A percentile compares a stretch with the other conserved stretches of the same genome.
phyloP scores from a whole-genome alignment of 2,329 filamentous ascomycete genomes.

The Aspergillus nomiae region DNA sequence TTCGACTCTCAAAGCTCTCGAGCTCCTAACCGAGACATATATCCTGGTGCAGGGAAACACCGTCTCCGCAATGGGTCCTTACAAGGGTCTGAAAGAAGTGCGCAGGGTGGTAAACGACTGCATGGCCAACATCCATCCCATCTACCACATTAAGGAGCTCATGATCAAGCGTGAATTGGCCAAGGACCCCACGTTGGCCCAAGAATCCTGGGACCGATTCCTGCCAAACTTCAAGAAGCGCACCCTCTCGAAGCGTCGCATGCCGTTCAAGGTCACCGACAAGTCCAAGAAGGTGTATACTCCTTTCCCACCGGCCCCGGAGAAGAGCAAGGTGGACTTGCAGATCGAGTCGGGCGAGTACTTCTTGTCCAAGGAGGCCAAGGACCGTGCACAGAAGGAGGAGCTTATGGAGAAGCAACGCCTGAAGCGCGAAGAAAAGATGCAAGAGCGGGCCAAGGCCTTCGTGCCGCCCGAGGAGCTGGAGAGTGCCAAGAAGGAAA shows the following conservation, averaged over 20 bases:
- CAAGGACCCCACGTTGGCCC: slow-evolving; percentile 81
- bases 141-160: slow-evolving; percentile 91
- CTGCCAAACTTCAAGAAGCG: slow-evolving; percentile 96
- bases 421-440: slow-evolving; percentile 84
- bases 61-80: slow-evolving; percentile 86
- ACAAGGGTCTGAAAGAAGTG: slow-evolving; percentile 90
- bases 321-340: slow-evolving; percentile 98
- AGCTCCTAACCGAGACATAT: slow-evolving; percentile 88
- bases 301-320: slow-evolving; percentile 91
- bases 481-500: slow-evolving; percentile 51
- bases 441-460: slow-evolving; percentile 79
- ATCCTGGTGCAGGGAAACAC: slow-evolving; percentile 97
- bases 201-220: slow-evolving; percentile 95
- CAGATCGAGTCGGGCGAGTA: slow-evolving; percentile 99
- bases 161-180: slow-evolving; percentile 93
- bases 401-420: slow-evolving; percentile 82
- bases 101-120: slow-evolving; percentile 89
- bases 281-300: slow-evolving; percentile 95
- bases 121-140: slow-evolving; percentile 90
- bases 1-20: slow-evolving; percentile 89
- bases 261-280: slow-evolving; percentile 84
- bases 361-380: slow-evolving; percentile 89
- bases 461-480: slow-evolving; percentile 85
- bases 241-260: slow-evolving; percentile 78
- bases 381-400: slow-evolving; percentile 78